These are phyloP conservation scores for Tulasnella sp. DNA, from an alignment of 768 basidiomycete species.

Conservation along the genomic window DNA sequence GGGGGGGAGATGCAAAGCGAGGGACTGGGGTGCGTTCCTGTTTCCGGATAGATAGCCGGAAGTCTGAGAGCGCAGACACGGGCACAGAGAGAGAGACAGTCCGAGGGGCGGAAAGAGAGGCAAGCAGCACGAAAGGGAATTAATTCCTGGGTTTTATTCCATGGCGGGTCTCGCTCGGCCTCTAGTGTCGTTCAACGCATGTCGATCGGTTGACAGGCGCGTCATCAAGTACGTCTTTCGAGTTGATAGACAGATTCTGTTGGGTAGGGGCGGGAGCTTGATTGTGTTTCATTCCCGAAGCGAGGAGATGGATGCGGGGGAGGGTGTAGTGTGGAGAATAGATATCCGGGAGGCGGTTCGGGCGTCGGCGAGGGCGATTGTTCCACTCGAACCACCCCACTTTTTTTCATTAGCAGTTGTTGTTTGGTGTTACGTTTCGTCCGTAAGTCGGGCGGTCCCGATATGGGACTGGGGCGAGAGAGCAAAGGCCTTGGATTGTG, in stretches of 20 bases:
- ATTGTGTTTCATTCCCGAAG: not conserved
- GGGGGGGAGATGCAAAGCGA: not conserved
- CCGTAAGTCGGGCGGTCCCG: not conserved
- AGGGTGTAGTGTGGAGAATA: not conserved
- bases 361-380: not conserved
- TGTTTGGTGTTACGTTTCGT: not conserved
- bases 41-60: not conserved
- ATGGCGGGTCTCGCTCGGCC: not conserved
- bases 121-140: not conserved
- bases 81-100: not conserved
- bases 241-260: not conserved
- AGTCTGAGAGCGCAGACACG: not conserved
- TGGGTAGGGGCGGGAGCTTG: not conserved
- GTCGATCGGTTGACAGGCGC: not conserved
- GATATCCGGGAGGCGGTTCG: not conserved
- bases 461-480: not conserved
- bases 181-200: not conserved
- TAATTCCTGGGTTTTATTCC: not conserved
- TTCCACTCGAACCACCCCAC: not conserved
- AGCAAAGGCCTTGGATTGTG: not conserved
- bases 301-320: not conserved
- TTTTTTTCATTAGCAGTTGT: not conserved
- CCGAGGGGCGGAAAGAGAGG: not conserved
- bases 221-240: not conserved
- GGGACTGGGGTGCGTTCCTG: not conserved